Conservation (phyloP, 225 moss, liverwort and hornwort species). For the Physcomitrellopsis africana region DNA sequence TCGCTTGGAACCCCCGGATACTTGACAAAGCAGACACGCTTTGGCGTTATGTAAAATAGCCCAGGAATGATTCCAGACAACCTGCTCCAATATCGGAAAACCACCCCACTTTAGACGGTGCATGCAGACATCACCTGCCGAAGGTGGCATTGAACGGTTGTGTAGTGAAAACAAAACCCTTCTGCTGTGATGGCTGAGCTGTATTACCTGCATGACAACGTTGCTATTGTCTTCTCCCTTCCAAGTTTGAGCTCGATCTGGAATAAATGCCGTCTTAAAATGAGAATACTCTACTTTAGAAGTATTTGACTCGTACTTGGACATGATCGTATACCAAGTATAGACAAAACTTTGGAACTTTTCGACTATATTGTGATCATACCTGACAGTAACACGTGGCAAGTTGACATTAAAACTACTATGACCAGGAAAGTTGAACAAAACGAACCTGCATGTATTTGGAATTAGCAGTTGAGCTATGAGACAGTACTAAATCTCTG, state of each 20-base stretch:
- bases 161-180: neutral
- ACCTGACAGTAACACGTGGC: neutral
- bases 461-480: constrained; percentile 33
- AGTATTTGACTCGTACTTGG: no score
- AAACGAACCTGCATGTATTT: constrained; percentile 46
- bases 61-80: constrained; percentile 40
- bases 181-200: neutral
- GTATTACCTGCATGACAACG: constrained; percentile 40
- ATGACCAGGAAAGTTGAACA: neutral
- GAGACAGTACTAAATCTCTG: constrained; percentile 38
- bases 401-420: neutral
- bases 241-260: constrained; percentile 47
- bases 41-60: constrained; percentile 40
- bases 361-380: neutral
- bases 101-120: neutral
- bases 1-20: constrained; percentile 38
- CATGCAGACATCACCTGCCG: neutral
- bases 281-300: neutral
- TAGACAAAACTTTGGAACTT: no score
- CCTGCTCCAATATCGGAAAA: constrained; percentile 23
- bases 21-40: constrained; percentile 46
- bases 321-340: no score
- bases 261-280: neutral
- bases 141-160: neutral
- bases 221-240: constrained; percentile 39